Base-by-base conservation (phyloP, 2,329 filamentous ascomycete species). In the Alternaria arborescens region DNA sequence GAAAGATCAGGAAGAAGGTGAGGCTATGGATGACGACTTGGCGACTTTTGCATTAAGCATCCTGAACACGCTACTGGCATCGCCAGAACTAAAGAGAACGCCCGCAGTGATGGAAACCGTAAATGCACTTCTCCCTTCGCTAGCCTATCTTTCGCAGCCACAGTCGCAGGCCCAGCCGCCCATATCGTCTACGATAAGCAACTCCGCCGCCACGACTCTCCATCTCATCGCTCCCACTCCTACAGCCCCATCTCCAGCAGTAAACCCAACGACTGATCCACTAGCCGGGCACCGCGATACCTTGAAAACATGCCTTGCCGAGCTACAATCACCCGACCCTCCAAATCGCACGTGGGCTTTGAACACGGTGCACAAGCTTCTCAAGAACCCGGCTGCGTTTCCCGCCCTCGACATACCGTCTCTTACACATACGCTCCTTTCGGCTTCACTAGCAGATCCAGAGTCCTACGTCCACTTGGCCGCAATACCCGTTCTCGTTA, bases 401-500 rank as follows among this genome's bases (percentile, higher is more conserved):
- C 77, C 88, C 0, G 80, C 89, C 10, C 74, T 93, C 16, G 89
- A 93, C 70, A 84, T 92, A n/a, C 87, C 87, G 0, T 85, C 88
- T 1, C 82, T 88, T 3, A 80, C 90, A 0, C 85, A 89, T 6
- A 81, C 91, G 1, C 80, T 93, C 0, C 81, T 92, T 54, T 87
- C 88, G 1, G 87, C 85, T 10, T 81, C 92, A 0, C 80, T 92
- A 1, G 83, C 85, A 61, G 89, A 91, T 50, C 81, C 84, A 6
- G 91, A 93, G 57, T 89, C 91, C 57, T 93, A 89, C 71, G 88
- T 92, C 61, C 90, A 91, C 68, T 80, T 90, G 3, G 84, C 87
- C n/a, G 86, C 88, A 16, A 86, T 93, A 62, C 87, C 87, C 62
- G 83, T 89, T 1, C 87, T 91, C 60, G 85, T 86, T 0, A 84